A percentile compares a stretch with the other conserved stretches of the same genome.
phyloP scores from a whole-genome alignment of 139 green algal genomes.

The Spirogloea muscicola region DNA sequence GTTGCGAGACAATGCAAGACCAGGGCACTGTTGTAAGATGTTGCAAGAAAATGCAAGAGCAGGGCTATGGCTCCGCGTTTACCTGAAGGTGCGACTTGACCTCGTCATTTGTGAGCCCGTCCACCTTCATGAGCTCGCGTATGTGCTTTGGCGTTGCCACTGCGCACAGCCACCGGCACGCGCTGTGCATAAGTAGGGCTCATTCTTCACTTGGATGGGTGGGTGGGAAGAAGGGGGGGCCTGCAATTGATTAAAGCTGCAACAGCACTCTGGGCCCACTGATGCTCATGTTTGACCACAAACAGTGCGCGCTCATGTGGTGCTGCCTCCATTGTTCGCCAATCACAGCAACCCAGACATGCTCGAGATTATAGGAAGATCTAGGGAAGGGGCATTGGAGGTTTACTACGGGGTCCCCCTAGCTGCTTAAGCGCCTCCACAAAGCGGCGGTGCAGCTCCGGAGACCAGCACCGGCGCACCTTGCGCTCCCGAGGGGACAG shows the following conservation, averaged over 20 bases:
- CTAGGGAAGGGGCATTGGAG: not conserved
- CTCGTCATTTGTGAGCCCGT: conserved; percentile 45
- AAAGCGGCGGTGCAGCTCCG: conserved; percentile 42
- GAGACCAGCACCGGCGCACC: conserved; percentile 31
- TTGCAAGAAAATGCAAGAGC: not conserved
- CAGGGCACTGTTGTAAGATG: not conserved
- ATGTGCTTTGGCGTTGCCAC: conserved; percentile 49
- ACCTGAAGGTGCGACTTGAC: conserved; percentile 50
- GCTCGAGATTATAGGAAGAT: too few species aligned
- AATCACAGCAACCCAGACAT: too few species aligned
- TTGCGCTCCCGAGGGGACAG: conserved; percentile 6
- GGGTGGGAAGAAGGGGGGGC: not conserved
- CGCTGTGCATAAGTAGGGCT: too few species aligned
- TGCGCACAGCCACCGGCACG: too few species aligned
- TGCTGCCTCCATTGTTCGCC: not conserved
- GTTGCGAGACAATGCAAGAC: not conserved
- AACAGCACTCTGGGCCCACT: not conserved
- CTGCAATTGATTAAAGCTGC: not conserved
- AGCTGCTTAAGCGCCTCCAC: conserved; percentile 21
- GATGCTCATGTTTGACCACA: not conserved
- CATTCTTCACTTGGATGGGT: too few species aligned
- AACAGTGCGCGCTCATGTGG: not conserved
- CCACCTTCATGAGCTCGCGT: conserved; percentile 47
- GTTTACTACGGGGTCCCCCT: conserved; percentile 23
- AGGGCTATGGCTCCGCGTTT: not conserved